These are phyloP conservation scores for Mycena vulgaris DNA, from an alignment of 768 basidiomycete genomes.

Conservation along the genomic window DNA sequence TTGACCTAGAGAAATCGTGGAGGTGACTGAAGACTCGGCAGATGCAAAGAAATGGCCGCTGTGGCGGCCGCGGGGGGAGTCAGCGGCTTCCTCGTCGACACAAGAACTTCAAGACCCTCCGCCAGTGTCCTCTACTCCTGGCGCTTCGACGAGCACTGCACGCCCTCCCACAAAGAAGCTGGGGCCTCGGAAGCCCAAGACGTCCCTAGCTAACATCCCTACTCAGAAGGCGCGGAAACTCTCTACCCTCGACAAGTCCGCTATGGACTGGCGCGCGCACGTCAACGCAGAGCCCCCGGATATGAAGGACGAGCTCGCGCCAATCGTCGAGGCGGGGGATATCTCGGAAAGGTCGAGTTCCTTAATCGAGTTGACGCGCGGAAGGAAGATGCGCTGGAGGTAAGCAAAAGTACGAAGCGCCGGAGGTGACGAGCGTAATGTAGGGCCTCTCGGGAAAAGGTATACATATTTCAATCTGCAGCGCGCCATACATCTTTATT, in stretches of 20 bases:
- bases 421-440: conserved; percentile 46
- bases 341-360: conserved; percentile 90
- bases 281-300: conserved; percentile 60
- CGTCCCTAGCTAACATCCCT: conserved; percentile 69
- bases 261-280: conserved; percentile 88
- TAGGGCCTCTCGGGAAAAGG: neutral
- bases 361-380: conserved; percentile 81
- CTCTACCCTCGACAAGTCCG: conserved; percentile 87
- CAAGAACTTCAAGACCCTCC: conserved; percentile 6
- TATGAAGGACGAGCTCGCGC: conserved; percentile 79
- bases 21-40: conserved; percentile 79
- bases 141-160: conserved; percentile 28
- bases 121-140: neutral
- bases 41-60: conserved; percentile 86
- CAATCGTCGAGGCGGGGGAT: conserved; percentile 82
- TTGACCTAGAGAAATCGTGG: conserved; percentile 74
- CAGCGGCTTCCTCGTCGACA: conserved; percentile 10
- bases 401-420: conserved; percentile 70
- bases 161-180: conserved; percentile 58
- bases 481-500: conserved; percentile 35
- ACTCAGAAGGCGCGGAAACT: conserved; percentile 79
- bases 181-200: conserved; percentile 79
- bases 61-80: conserved; percentile 51
- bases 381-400: conserved; percentile 75
- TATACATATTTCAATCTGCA: conserved; percentile 5